Percentiles rank a stretch among this genome's conserved stretches.
Conservation (phyloP, 2,329 filamentous ascomycete genomes). For the Rhexocercosporidium sp. region DNA sequence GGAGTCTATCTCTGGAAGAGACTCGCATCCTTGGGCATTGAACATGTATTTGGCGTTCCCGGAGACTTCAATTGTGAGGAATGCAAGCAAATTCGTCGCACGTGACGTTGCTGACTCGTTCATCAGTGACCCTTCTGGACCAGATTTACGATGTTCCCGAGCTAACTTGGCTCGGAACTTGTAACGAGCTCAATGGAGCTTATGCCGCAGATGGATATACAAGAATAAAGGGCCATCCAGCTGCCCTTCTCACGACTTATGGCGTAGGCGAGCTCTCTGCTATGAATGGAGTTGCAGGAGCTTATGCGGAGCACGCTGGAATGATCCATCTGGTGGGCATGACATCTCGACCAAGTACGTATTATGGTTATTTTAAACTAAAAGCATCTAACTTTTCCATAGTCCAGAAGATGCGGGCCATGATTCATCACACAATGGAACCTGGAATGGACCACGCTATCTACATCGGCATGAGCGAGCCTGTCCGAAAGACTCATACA, state of each 20-base stretch:
- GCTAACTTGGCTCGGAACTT: slow-evolving; percentile 45
- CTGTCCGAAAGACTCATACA: slow-evolving; percentile 41
- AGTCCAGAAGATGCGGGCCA: slow-evolving; percentile 49
- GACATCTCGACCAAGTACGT: slow-evolving; percentile 32
- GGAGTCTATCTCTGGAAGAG: slow-evolving; percentile 39
- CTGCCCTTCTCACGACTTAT: slow-evolving; percentile 54
- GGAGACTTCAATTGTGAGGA: slow-evolving; percentile 41
- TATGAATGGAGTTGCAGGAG: slow-evolving; percentile 63
- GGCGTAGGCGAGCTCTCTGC: slow-evolving; percentile 61
- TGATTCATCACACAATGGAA: slow-evolving; percentile 61
- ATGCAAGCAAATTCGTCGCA: not conserved
- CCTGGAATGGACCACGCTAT: slow-evolving; percentile 60
- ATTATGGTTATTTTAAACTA: not conserved
- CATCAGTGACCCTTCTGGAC: slow-evolving; percentile 62
- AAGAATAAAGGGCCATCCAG: slow-evolving; percentile 52
- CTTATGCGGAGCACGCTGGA: slow-evolving; percentile 59
- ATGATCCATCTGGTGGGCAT: slow-evolving; percentile 63
- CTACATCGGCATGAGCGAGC: slow-evolving; percentile 55
- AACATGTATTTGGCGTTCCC: slow-evolving; percentile 40
- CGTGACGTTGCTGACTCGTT: slow-evolving; percentile 3
- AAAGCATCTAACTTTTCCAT: slow-evolving; percentile 1
- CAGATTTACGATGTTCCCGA: slow-evolving; percentile 58
- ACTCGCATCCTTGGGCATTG: slow-evolving; percentile 36
- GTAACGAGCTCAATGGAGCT: slow-evolving; percentile 45
- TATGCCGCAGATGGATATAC: slow-evolving; percentile 60